Percentiles rank a stretch among this genome's conserved stretches.
These are phyloP conservation scores for Pseudonitzschia multistriata DNA, from an alignment of 108 stramenopile species.

Conservation along the genomic window DNA sequence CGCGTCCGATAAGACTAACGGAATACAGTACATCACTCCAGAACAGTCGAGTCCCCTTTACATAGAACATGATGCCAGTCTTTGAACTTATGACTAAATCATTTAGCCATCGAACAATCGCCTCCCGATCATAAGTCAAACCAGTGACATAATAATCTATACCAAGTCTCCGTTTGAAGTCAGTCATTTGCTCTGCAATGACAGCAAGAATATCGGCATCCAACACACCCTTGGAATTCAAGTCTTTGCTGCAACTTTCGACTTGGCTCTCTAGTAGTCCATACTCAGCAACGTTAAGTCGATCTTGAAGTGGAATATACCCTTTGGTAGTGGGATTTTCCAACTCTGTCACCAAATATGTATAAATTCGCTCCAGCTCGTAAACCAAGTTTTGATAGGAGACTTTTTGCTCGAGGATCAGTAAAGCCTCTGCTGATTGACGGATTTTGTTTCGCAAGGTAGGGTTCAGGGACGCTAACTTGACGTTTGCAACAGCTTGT, in stretches of 20 bases:
- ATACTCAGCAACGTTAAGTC: conserved; percentile 95
- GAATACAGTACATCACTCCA: conserved; percentile 85
- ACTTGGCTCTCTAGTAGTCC: conserved; percentile 92
- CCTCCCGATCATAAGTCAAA: conserved; percentile 69
- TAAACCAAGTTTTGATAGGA: conserved; percentile 77
- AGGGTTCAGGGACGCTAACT: conserved; percentile 69
- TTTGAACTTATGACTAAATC: conserved; percentile 66
- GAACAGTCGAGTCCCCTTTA: conserved; percentile 77
- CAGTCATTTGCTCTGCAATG: conserved; percentile 75
- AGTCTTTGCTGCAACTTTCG: conserved; percentile 63
- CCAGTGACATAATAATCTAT: conserved; percentile 89
- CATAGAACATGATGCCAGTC: conserved; percentile 79
- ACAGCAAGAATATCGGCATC: conserved; percentile 82
- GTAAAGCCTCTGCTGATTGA: conserved; percentile 60
- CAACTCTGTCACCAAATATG: conserved; percentile 85
- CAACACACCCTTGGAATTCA: conserved; percentile 56
- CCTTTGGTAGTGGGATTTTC: conserved; percentile 74
- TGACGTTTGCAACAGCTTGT: conserved; percentile 81
- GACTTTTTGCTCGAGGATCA: conserved; percentile 59
- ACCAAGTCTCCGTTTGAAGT: conserved; percentile 90
- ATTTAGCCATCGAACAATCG: conserved; percentile 57
- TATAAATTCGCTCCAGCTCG: conserved; percentile 90
- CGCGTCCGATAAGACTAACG: conserved; percentile 71
- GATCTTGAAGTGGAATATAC: conserved; percentile 86
- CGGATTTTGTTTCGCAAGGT: conserved; percentile 66